A percentile compares a stretch with the other conserved stretches of the same genome.
These are phyloP conservation scores for Hibiscus trionum DNA, from an alignment of 345 rosid genomes.

Conservation along the genomic window DNA sequence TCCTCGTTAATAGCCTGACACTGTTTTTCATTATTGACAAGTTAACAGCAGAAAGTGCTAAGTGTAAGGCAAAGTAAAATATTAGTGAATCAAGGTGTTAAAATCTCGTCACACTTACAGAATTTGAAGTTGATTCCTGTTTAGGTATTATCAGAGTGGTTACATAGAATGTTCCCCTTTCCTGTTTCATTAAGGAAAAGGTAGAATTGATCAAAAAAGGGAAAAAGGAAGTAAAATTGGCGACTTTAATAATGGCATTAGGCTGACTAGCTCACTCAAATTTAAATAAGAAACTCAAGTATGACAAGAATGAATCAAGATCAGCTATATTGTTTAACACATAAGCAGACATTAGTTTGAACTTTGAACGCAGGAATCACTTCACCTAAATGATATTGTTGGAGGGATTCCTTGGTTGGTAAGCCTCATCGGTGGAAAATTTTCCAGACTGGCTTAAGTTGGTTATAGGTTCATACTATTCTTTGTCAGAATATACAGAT, in stretches of 20 bases:
- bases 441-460: background rate
- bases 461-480: background rate
- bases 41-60: constrained; percentile 3
- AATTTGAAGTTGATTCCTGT: constrained; percentile 78
- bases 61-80: constrained; percentile 7
- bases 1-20: constrained; percentile 78
- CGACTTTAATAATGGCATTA: background rate
- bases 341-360: background rate
- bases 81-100: constrained; percentile 11
- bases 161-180: constrained; percentile 56
- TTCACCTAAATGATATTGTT: background rate
- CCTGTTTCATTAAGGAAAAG: constrained; percentile 32
- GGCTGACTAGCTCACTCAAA: background rate
- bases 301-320: background rate
- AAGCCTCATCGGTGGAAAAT: background rate
- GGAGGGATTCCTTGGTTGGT: background rate
- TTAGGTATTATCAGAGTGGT: constrained; percentile 90
- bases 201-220: background rate
- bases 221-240: background rate
- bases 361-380: background rate
- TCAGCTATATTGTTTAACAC: background rate
- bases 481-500: background rate
- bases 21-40: constrained; percentile 54
- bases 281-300: background rate
- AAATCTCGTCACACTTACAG: constrained; percentile 46